A percentile compares a stretch with the other conserved stretches of the same genome.
These are phyloP conservation scores for Gracilaria domingensis DNA, from an alignment of 23 red algal species.

Conservation along the genomic window DNA sequence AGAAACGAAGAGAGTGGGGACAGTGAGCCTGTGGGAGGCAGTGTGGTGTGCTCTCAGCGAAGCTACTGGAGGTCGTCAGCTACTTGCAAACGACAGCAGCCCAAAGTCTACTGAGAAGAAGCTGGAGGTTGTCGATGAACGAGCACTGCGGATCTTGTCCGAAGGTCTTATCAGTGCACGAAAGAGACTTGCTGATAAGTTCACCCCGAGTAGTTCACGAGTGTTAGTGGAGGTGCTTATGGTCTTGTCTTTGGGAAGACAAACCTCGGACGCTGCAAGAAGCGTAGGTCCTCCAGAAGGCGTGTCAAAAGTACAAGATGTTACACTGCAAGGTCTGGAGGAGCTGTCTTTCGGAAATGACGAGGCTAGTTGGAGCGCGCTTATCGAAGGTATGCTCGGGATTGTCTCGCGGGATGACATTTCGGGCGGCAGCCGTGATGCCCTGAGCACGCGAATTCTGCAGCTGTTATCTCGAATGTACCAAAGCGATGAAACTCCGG, in stretches of 20 bases:
- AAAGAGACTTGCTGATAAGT: constrained; percentile 41
- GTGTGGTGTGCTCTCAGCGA: constrained; percentile 62
- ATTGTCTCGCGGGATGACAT: constrained; percentile 22
- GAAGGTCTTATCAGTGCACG: constrained; percentile 46
- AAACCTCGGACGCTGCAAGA: background rate
- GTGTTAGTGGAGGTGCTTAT: constrained; percentile 38
- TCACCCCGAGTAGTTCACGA: constrained; percentile 48
- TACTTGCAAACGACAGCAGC: constrained; percentile 8
- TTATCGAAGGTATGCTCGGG: constrained; percentile 48
- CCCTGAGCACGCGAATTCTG: constrained; percentile 11
- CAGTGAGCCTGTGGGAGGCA: constrained; percentile 56
- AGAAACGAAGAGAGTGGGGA: constrained; percentile 22
- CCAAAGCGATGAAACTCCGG: constrained; percentile 39
- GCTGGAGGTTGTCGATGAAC: constrained; percentile 67
- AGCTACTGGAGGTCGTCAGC: constrained; percentile 42
- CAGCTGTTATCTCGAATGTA: constrained; percentile 36
- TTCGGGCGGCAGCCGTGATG: constrained; percentile 14
- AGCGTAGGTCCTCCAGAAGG: background rate
- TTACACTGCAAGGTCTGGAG: constrained; percentile 46
- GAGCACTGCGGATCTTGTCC: constrained; percentile 47
- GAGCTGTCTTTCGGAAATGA: constrained; percentile 58
- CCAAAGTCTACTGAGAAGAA: constrained; percentile 1
- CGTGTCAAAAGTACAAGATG: constrained; percentile 57
- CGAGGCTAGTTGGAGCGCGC: constrained; percentile 52
- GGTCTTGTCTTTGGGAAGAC: constrained; percentile 9